These are phyloP conservation scores for Xylariomycetidae sp. DNA, from an alignment of 2,329 filamentous ascomycete genomes.

Conservation along the genomic window DNA sequence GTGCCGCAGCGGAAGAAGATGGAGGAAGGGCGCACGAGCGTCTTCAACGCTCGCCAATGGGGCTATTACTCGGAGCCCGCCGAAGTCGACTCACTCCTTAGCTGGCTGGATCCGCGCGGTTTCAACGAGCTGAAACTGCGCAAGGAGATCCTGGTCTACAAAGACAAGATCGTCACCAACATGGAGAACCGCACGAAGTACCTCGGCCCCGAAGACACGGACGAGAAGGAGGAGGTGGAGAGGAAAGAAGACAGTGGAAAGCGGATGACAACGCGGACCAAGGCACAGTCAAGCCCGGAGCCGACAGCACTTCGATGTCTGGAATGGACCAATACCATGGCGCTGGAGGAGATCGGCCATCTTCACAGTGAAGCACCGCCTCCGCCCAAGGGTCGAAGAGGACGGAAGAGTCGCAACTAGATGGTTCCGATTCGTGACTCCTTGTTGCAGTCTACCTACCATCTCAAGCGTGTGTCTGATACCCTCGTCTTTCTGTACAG, in stretches of 20 bases:
- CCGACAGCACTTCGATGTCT: slow-evolving; percentile 38
- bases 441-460: too few species aligned
- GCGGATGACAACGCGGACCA: slow-evolving; percentile 41
- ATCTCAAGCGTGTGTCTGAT: too few species aligned
- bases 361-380: slow-evolving; percentile 51
- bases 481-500: too few species aligned
- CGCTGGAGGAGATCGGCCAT: slow-evolving; percentile 50
- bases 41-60: slow-evolving; percentile 77
- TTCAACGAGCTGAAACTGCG: slow-evolving; percentile 79
- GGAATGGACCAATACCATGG: slow-evolving; percentile 51
- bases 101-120: slow-evolving; percentile 84
- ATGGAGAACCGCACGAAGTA: slow-evolving; percentile 79
- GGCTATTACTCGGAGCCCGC: slow-evolving; percentile 82
- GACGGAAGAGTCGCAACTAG: slow-evolving; percentile 36
- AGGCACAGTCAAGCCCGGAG: slow-evolving; percentile 41
- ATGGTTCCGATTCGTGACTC: too few species aligned
- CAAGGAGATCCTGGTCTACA: slow-evolving; percentile 76
- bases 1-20: slow-evolving; percentile 76
- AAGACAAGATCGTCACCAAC: slow-evolving; percentile 66
- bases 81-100: slow-evolving; percentile 70
- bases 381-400: slow-evolving; percentile 44
- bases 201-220: slow-evolving; percentile 41
- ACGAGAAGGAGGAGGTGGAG: slow-evolving; percentile 25
- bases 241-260: slow-evolving; percentile 32
- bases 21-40: slow-evolving; percentile 78